Base-by-base conservation (phyloP, 2,329 filamentous ascomycete genomes). In the Stachybotrys chartarum region DNA sequence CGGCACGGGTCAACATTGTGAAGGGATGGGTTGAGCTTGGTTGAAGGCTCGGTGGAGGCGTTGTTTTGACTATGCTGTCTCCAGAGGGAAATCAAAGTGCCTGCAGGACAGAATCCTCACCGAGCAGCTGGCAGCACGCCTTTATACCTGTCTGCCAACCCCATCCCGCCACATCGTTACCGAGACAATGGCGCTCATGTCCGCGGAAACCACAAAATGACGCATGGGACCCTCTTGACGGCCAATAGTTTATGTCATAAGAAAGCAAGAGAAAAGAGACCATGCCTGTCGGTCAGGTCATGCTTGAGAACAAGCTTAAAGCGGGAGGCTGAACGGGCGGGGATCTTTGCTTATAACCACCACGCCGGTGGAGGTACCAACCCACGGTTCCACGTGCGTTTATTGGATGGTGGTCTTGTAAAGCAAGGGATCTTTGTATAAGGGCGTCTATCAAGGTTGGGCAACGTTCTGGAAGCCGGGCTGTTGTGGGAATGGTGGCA, bases 1-100 rank as follows among this genome's bases (percentile, higher is more conserved):
- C 42, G 44, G 17, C 32, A 30, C 42, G 51, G 54, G 55, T 31
- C 54, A 50, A 56, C 53, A 58, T 61, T 12, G 55, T 58, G 46
- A 50, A 30, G 48, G 14, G 17, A 30, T 14, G 48, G 14, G 2
- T 18, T 10, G 6, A 7, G 48, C 48, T 18, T 7, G 7, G 17
- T 32, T 31, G 50, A 39, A 30, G 16, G 10, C 11, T 7, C 17
- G 50, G 18, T 51, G 32, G 16, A 52, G 50, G 12, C n/a, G 24
- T 16, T 52, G 30, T 18, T 14, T 42, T 42, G 35, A 42, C 5
- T 10, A 42, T 42, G 35, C 35, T 42, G 10, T 42, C 10, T 42
- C 10, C 5, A 10, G 5, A 42, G 3, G 14, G 35, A 42, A 6
- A 3, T n/a, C 5, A n/a, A 44, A 6, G 45, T 47, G 8, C 45